Conservation (phyloP, 129 eudicot genomes). For the Artemisia tridentata region DNA sequence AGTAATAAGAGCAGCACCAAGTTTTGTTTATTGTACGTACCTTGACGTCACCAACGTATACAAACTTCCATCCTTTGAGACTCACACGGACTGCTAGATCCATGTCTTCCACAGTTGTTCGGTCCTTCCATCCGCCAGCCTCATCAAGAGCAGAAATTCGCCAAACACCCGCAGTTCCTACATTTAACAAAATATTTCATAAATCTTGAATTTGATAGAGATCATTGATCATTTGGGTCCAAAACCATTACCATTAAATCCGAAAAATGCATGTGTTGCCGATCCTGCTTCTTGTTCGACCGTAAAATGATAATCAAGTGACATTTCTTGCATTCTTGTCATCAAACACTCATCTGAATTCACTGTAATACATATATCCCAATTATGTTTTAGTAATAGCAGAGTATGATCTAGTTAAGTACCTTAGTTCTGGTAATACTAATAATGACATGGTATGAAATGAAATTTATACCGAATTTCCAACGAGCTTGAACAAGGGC, state of each 20-base stretch:
- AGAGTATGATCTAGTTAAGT: too few species aligned
- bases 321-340: conserved; percentile 99
- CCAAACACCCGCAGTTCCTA: conserved; percentile 99
- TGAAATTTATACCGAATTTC: conserved; percentile 60
- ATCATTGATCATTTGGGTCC: not conserved
- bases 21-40: conserved; percentile 26
- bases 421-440: not conserved
- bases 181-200: conserved; percentile 2
- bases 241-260: conserved; percentile 69
- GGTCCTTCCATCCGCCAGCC: conserved; percentile 97
- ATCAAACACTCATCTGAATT: conserved; percentile 91
- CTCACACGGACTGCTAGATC: conserved; percentile 91
- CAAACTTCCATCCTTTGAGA: conserved; percentile 95
- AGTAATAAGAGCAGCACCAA: not conserved
- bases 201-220: not conserved
- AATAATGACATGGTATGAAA: not conserved
- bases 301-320: conserved; percentile 81
- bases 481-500: conserved; percentile 94
- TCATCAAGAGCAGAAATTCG: conserved; percentile 80
- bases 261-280: conserved; percentile 76
- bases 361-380: conserved; percentile 43
- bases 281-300: conserved; percentile 99
- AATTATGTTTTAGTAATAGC: not conserved
- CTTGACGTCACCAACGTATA: conserved; percentile 67
- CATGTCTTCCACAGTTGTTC: conserved; percentile 97